These are phyloP conservation scores for Acanthamoeba culbertsoni DNA, from an alignment of 208 protist species.

Conservation along the genomic window DNA sequence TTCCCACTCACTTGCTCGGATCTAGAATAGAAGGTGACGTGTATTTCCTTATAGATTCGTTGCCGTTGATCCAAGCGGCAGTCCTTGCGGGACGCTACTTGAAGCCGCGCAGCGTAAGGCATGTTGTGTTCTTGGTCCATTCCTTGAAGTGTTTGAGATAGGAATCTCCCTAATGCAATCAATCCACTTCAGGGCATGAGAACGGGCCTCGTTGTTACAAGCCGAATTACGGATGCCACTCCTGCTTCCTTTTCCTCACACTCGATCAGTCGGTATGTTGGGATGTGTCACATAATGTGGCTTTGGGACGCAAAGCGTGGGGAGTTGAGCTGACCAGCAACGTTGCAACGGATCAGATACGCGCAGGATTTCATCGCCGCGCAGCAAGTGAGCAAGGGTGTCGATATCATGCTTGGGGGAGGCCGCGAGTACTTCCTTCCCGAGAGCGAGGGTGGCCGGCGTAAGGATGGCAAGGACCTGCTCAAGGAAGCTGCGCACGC, in stretches of 20 bases:
- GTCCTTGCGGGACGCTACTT: slow-evolving; percentile 63
- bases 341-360: not conserved
- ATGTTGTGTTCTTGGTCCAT: not conserved
- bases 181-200: slow-evolving; percentile 20
- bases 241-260: slow-evolving; percentile 42
- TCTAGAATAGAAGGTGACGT: slow-evolving; percentile 11
- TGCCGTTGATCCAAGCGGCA: slow-evolving; percentile 52
- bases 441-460: not conserved
- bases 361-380: slow-evolving; percentile 61
- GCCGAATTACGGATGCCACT: slow-evolving; percentile 70
- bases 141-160: not conserved
- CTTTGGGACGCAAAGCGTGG: not conserved
- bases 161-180: not conserved
- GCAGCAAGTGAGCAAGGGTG: slow-evolving; percentile 46
- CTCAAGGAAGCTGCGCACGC: not conserved
- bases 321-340: not conserved
- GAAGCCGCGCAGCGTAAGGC: slow-evolving; percentile 64
- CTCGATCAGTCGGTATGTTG: not conserved
- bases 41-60: slow-evolving; percentile 55
- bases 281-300: not conserved
- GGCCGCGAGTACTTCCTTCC: slow-evolving; percentile 56
- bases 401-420: slow-evolving; percentile 74
- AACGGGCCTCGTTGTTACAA: slow-evolving; percentile 70
- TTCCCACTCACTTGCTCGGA: not conserved
- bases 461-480: not conserved